Base-by-base conservation (phyloP, 495 filamentous ascomycete species). In the Xylaria castorea region DNA sequence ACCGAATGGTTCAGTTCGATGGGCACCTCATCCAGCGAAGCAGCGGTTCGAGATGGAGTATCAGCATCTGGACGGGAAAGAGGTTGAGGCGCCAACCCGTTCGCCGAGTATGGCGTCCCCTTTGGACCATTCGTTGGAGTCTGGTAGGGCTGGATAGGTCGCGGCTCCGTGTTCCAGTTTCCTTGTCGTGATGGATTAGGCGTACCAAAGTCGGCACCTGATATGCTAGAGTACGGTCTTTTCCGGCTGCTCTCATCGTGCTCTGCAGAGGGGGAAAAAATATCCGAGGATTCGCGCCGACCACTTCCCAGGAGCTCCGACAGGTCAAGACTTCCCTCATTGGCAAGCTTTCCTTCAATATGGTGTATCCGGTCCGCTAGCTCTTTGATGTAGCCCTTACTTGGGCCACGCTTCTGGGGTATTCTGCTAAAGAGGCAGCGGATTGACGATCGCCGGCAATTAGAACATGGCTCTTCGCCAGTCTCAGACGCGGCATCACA, bases 301-400 rank as follows among this genome's bases (percentile, higher is more conserved):
- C 74, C 63, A 4, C 77, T 62, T n/a, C 72, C 77, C 18, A 78
- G 62, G 70, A 84, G 76, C 74, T 79, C 73, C 71, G 73, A 73
- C 42, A 76, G 65, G 18, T 80, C 78, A 25, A 75, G 69, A n/a
- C 73, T 80, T 14, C 75, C 75, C 36, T 78, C 77, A 25, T 75
- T 78, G 11, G 82, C 78, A 44, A 83, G 75, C 73, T 90, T 88
- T 55, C 87, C 91, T 74, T 98, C 95, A 30, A 98, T 90, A 1
- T 88, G 91, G 72, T 95, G 90, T 63, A 98, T 87, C 38, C 95
- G 87, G 74, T 97, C 95, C 42, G 95, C 94, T 2, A 98, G 87
- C 78, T 98, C 95, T 79, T 98, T 98, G 79, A 98, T 98, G 76
- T 98, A 98, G 0, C 95, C 95, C 89, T 98, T 98, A 76, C 93